phyloP scores from a whole-genome alignment of 1,284 basidiomycete genomes.

The Trametes hirsuta region DNA sequence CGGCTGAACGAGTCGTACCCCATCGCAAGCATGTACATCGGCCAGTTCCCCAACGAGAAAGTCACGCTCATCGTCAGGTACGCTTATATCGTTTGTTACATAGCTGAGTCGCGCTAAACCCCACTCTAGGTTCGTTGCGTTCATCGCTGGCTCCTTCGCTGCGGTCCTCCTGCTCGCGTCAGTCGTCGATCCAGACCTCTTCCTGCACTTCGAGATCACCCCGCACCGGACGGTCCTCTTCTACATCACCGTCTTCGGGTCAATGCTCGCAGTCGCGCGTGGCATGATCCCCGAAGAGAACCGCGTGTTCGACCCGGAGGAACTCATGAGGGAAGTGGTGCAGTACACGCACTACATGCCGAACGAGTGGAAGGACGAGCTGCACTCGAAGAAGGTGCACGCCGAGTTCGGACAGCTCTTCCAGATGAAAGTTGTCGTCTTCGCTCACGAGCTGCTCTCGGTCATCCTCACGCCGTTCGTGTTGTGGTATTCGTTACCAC shows the following conservation, averaged over 20 bases:
- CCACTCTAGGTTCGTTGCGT: constrained; percentile 82
- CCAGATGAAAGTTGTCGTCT: constrained; percentile 86
- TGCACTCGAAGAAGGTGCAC: constrained; percentile 92
- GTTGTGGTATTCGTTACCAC: constrained; percentile 89
- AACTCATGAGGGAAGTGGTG: constrained; percentile 89
- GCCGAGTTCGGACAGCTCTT: constrained; percentile 89
- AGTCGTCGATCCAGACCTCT: constrained; percentile 89
- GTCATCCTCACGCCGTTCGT: constrained; percentile 95
- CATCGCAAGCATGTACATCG: constrained; percentile 91
- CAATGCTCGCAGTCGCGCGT: constrained; percentile 85
- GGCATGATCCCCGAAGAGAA: constrained; percentile 98
- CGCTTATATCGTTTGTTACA: constrained; percentile 28
- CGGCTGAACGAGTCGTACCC: constrained; percentile 89
- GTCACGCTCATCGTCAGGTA: constrained; percentile 88
- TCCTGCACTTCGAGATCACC: constrained; percentile 94
- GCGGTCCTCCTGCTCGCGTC: constrained; percentile 92
- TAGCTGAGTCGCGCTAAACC: neutral
- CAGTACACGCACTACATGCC: constrained; percentile 96
- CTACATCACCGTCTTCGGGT: constrained; percentile 89
- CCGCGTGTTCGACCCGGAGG: constrained; percentile 90
- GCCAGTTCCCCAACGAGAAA: constrained; percentile 96
- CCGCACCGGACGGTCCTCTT: constrained; percentile 92
- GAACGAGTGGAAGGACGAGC: constrained; percentile 83
- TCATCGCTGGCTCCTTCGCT: constrained; percentile 94
- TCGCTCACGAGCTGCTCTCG: constrained; percentile 86